These are phyloP conservation scores for Exophiala oligosperma DNA, from an alignment of 2,329 filamentous ascomycete species.

Conservation along the genomic window DNA sequence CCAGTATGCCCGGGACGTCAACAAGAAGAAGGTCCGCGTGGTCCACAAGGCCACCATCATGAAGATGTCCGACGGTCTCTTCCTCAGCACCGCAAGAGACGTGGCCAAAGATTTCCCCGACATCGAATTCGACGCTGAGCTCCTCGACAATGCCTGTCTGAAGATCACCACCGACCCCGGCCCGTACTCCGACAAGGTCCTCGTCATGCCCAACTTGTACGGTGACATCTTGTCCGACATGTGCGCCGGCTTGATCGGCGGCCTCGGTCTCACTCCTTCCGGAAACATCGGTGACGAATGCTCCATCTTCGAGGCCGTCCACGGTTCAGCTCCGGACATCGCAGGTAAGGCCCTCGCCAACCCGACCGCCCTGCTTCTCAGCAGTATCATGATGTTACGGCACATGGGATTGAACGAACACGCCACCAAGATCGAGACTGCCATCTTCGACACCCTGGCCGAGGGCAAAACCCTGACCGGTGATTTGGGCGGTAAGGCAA, in stretches of 20 bases:
- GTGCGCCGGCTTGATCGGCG: constrained; percentile 98
- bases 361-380: constrained; percentile 92
- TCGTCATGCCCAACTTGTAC: constrained; percentile 98
- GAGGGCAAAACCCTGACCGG: constrained; percentile 96
- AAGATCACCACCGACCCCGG: constrained; percentile 97
- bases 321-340: constrained; percentile 96
- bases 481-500: constrained; percentile 92
- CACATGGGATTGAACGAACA: constrained; percentile 92
- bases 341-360: constrained; percentile 95
- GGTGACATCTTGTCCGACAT: constrained; percentile 99
- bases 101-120: constrained; percentile 93
- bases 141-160: constrained; percentile 98
- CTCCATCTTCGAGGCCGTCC: constrained; percentile 99
- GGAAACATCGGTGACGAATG: constrained; percentile 99
- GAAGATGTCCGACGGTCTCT: constrained; percentile 95
- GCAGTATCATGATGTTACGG: constrained; percentile 99
- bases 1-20: constrained; percentile 92
- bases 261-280: constrained; percentile 93
- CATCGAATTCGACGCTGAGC: constrained; percentile 95
- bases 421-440: constrained; percentile 85
- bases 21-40: constrained; percentile 89
- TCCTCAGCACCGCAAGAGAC: constrained; percentile 81
- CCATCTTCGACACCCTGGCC: constrained; percentile 90
- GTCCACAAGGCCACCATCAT: constrained; percentile 99
- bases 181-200: constrained; percentile 80